Evolutionary conservation across 2,329 filamentous ascomycete species (phyloP).

Genomic region (Xylariaceae sp.): DNA sequence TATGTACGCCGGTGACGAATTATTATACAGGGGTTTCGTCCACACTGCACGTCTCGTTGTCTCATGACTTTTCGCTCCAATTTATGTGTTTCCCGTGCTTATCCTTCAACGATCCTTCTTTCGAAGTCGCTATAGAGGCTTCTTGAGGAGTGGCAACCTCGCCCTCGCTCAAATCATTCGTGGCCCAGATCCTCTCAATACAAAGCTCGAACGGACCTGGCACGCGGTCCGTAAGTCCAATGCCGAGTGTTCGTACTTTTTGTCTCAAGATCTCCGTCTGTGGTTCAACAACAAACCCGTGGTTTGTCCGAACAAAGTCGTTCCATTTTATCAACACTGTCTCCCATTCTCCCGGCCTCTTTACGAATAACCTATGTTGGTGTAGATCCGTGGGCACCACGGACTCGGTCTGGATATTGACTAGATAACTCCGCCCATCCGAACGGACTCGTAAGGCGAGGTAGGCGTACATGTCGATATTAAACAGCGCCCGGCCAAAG

Average conservation of each 20-base stretch:
- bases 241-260: constrained; percentile 79
- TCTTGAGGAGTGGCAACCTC: constrained; percentile 24
- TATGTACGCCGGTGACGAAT: constrained; percentile 10
- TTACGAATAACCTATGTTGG: constrained; percentile 83
- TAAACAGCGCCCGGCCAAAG: constrained; percentile 85
- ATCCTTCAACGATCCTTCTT: constrained; percentile 38
- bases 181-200: constrained; percentile 87
- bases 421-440: constrained; percentile 86
- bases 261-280: constrained; percentile 86
- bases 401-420: constrained; percentile 93
- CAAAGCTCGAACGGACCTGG: constrained; percentile 85
- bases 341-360: constrained; percentile 84
- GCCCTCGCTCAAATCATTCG: constrained; percentile 58
- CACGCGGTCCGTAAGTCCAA: constrained; percentile 84
- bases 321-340: constrained; percentile 88
- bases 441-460: constrained; percentile 86
- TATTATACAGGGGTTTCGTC: not conserved
- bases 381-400: constrained; percentile 94
- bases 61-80: constrained; percentile 35
- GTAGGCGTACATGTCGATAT: constrained; percentile 85
- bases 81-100: constrained; percentile 43
- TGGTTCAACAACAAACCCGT: constrained; percentile 88
- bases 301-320: constrained; percentile 92
- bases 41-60: constrained; percentile 6
- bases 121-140: not conserved